phyloP scores from a whole-genome alignment of 306 rosid species.

The Inga laurina region DNA sequence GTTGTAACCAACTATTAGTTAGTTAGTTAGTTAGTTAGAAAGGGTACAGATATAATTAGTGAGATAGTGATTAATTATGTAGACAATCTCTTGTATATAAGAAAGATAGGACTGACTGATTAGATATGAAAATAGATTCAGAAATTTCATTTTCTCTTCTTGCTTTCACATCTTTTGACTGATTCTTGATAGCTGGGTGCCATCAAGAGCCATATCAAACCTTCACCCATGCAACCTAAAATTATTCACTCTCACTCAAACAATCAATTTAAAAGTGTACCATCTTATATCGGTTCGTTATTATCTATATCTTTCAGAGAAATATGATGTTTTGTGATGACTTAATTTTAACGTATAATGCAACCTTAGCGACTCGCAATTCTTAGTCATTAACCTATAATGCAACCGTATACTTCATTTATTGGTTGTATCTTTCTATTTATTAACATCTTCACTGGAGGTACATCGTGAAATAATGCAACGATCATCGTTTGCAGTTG shows the following conservation, averaged over 20 bases:
- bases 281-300: neutral
- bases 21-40: too few relatives aligned
- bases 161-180: too few relatives aligned
- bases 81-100: too few relatives aligned
- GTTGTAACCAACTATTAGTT: too few relatives aligned
- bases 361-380: neutral
- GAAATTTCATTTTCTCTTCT: too few relatives aligned
- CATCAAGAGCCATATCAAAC: neutral
- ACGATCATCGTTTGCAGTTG: too few relatives aligned
- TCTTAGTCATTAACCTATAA: neutral
- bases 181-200: neutral
- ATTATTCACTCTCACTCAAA: neutral
- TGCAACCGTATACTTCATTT: neutral
- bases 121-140: too few relatives aligned
- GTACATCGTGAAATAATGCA: too few relatives aligned
- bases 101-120: too few relatives aligned
- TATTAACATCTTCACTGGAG: neutral
- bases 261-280: neutral
- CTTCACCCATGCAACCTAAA: neutral
- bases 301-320: neutral
- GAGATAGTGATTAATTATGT: too few relatives aligned
- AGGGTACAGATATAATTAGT: too few relatives aligned
- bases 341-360: too few relatives aligned
- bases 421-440: neutral
- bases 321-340: neutral